Evolutionary conservation across 805 yeast species (phyloP), one percentile per base, ranked within the genome.

Genomic region (Wickerhamomyces bovis): DNA sequence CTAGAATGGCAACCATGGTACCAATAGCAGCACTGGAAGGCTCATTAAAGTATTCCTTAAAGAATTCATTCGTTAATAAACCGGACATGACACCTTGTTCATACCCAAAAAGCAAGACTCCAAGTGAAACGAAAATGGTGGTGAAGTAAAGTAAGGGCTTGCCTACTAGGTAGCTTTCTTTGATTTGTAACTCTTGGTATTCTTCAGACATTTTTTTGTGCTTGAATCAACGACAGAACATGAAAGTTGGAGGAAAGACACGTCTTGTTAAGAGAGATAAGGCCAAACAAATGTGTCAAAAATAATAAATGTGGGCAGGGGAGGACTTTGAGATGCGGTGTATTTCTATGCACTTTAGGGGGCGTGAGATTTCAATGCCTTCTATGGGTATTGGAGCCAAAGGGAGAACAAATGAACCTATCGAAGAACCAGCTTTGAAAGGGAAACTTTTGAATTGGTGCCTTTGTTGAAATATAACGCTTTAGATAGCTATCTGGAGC

Each of bases 11-110:
- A 12, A 89, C 94, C 76, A 89, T 84, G 3, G 92, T 78, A 19
- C 97, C 97, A 38, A 89, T 78, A 50, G 78, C 75, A 1, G 88
- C 75, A 15, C 94, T 76, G 4, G 82, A 68, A 1, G 97, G 97
- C 41, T 85, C 59, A 53, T 81, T 61, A 65, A 87, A 89, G 64
- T 83, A 87, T 19, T 69, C 69, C 50, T 76, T 76, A 65, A 89
- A 89, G 46, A 83, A 75, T 9, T 72, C 75, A 43, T 85, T 89
- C 2, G 94, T 85, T 44, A 90, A 69, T 41, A 90, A 80, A 3
- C 96, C 95, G 41, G 89, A 81, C 79, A 90, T 87, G 42, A 89
- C 95, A 48, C 97, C 97, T 66, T 89, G 89, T 61, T 83, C 90
- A 62, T 83, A 85, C 3, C 94, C 94, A 56, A 85, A 85, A 21